phyloP scores from a whole-genome alignment of 2,329 filamentous ascomycete species.

The Cladosporium sp. region DNA sequence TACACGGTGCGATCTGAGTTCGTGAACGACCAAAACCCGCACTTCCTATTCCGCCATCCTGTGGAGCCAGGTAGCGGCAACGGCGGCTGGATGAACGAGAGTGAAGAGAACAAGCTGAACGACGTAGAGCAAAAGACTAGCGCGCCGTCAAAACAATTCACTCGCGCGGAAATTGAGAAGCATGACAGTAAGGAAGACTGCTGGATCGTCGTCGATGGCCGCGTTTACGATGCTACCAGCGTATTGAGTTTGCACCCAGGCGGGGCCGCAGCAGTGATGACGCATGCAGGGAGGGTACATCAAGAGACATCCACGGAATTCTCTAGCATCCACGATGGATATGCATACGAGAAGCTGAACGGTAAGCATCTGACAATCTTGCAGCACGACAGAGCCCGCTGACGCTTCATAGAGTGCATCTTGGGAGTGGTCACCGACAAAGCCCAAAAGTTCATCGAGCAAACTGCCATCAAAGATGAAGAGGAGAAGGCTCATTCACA shows the following conservation, averaged over 20 bases:
- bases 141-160: constrained; percentile 49
- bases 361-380: too few relatives aligned
- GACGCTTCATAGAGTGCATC: constrained; percentile 50
- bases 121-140: constrained; percentile 42
- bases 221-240: constrained; percentile 49
- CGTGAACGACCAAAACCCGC: constrained; percentile 25
- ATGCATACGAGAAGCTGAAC: constrained; percentile 49
- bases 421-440: constrained; percentile 49
- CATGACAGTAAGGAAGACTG: constrained; percentile 47
- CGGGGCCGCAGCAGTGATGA: constrained; percentile 45
- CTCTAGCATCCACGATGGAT: constrained; percentile 49
- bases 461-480: constrained; percentile 38
- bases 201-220: constrained; percentile 52
- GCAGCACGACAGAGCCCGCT: too few relatives aligned
- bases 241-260: constrained; percentile 49
- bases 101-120: constrained; percentile 42
- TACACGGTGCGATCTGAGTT: constrained; percentile 43
- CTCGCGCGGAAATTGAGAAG: constrained; percentile 51
- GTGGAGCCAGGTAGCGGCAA: constrained; percentile 40
- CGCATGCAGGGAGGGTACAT: constrained; percentile 49
- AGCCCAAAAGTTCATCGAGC: constrained; percentile 43
- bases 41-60: constrained; percentile 46
- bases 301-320: constrained; percentile 48
- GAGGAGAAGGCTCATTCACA: constrained; percentile 33
- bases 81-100: constrained; percentile 51